Evolutionary conservation across 2,329 filamentous ascomycete species (phyloP), one percentile per base, ranked within the genome.

Genomic region (Penicillium sp.): DNA sequence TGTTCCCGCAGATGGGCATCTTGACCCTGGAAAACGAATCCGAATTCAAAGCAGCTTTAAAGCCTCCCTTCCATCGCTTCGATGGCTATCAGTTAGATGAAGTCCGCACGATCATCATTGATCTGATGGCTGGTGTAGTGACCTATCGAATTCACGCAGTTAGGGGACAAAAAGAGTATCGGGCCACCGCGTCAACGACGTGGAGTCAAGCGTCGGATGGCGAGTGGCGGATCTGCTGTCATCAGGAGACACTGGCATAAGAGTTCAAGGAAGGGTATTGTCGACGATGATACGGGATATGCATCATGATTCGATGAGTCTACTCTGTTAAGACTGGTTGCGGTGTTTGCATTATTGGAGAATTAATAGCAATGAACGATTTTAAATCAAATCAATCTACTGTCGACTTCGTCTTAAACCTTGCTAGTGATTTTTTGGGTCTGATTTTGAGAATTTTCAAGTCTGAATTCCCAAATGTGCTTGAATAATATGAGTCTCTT

Each of bases 171-270:
- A 49, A 47, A 18, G 35, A 47, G 16, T 64, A 60, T 14, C 42
- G 46, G 10, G 60, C 55, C 0, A 59, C 54, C 1, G 57, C 54
- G 13, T 56, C 56, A 12, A 57, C 58, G 15, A 65, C 61, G 3
- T 65, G 61, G 61, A 57, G 56, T 16, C 61, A 64, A 42, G 60
- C 45, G 6, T 62, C 60, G 5, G 61, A 65, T 45, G 61, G 60
- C 10, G 61, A 65, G 40, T 65, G 61, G 61, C 51, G 51, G 35
- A 40, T 65, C 15, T 51, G 54, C n/a, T 46, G 47, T n/a, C 61
- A 65, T 30, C 55, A 59, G 25, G 61, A 64, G 44, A 62, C 60
- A 0, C 36, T 60, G 32, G 27, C 59, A 31, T 61, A 45, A 32
- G 11, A n/a, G 6, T n/a, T 17, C n/a, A 16, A 30, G 34, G 11